Base-by-base conservation (phyloP, 139 green algal genomes). In the Asterochloris erici region DNA sequence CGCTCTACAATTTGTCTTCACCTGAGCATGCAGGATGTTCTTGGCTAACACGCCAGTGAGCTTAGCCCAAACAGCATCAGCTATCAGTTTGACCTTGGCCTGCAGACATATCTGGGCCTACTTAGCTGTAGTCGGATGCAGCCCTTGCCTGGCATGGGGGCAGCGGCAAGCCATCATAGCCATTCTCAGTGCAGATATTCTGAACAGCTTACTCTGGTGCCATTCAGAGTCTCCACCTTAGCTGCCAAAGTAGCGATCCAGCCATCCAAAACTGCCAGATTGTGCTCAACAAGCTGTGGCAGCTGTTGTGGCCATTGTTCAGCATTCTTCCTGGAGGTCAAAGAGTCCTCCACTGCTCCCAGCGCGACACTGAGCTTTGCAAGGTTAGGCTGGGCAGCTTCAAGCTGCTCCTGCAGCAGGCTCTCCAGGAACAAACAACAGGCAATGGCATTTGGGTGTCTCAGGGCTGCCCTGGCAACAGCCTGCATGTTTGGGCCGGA, bases 1-100 rank as follows among this genome's bases (percentile, higher is more conserved):
- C 60, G 60, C 11, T 1, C 9, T 29, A 9, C 19, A 11, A 47
- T 21, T 6, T 11, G 73, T 13, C 14, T 19, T 23, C 26, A 84
- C 82, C 84, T 90, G 87, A 10, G 82, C 87, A 78, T 90, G 87
- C 38, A 86, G 78, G 16, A 89, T 66, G 27, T 90, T 83, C 29
- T 90, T 90, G 47, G 68, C 78, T 68, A 86, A 87, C 14, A 69
- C 75, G 14, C 87, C 85, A n/a, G 85, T 82, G 66, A 90, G 81
- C 62, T 82, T 86, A 61, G 64, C 28, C 87, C 87, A 90, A 38
- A 90, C 83, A 14, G 78, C 68, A 38, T 89, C 87, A 21, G 87
- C 87, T 27, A 89, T 74, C 4, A 74, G n/a, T 73, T 89, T 89
- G 21, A 90, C 81, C 47, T 90, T 90, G 27, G 26, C 85, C 79